A percentile compares a stretch with the other conserved stretches of the same genome.
Conservation (phyloP, 2,329 filamentous ascomycete genomes). For the Aureobasidium sp. region DNA sequence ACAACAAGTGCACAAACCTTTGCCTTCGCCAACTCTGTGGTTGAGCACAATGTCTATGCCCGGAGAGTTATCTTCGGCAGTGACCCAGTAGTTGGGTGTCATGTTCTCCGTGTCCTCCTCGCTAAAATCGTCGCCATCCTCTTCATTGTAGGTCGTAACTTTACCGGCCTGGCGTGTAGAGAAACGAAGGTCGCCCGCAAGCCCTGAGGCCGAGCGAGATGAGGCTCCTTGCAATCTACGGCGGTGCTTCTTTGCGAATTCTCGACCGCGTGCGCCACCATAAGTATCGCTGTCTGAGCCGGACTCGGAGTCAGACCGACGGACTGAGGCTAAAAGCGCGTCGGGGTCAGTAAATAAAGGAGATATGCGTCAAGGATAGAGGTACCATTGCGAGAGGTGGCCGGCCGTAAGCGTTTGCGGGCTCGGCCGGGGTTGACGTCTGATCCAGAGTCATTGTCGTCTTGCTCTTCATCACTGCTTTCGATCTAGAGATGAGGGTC, state of each 20-base stretch:
- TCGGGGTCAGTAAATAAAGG: slow-evolving; percentile 32
- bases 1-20: slow-evolving; percentile 23
- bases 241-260: slow-evolving; percentile 63
- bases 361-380: slow-evolving; percentile 21
- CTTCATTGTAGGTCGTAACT: slow-evolving; percentile 60
- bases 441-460: slow-evolving; percentile 59
- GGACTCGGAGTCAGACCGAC: slow-evolving; percentile 51
- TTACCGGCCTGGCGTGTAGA: slow-evolving; percentile 79
- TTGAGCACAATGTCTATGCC: slow-evolving; percentile 89
- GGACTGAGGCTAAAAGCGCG: slow-evolving; percentile 22
- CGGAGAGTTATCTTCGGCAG: slow-evolving; percentile 67
- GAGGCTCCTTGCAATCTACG: slow-evolving; percentile 58
- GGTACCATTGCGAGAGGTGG: slow-evolving; percentile 51
- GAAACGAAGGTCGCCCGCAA: slow-evolving; percentile 73
- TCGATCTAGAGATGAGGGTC: slow-evolving; percentile 40
- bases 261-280: slow-evolving; percentile 62
- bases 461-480: slow-evolving; percentile 45
- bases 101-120: slow-evolving; percentile 54
- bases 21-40: slow-evolving; percentile 66
- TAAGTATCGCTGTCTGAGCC: slow-evolving; percentile 64
- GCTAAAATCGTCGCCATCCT: slow-evolving; percentile 50
- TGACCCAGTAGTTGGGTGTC: slow-evolving; percentile 62
- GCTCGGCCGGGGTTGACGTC: slow-evolving; percentile 55
- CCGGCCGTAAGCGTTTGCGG: slow-evolving; percentile 59
- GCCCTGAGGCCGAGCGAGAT: slow-evolving; percentile 52